Evolutionary conservation across 2,329 filamentous ascomycete genomes (phyloP).

Genomic region (Xylariaceae sp.): DNA sequence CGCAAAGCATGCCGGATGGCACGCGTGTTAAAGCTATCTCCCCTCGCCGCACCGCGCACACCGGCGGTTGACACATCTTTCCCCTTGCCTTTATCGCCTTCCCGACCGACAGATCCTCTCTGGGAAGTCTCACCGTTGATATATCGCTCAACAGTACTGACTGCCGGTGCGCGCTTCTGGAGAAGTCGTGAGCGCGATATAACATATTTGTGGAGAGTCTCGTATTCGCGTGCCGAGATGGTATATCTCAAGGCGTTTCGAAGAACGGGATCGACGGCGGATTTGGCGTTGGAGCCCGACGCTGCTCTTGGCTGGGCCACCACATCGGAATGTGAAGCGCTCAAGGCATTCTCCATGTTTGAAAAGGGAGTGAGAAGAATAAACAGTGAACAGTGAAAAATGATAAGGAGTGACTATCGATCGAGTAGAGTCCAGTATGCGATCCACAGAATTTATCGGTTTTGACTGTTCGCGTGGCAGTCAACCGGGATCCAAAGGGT

Average conservation of each 20-base stretch:
- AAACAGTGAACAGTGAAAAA: neutral
- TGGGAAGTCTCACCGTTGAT: constrained; percentile 36
- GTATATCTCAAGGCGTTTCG: constrained; percentile 85
- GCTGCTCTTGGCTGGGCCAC: constrained; percentile 21
- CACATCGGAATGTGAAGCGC: constrained; percentile 18
- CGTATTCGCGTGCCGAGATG: constrained; percentile 79
- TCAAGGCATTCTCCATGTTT: constrained; percentile 24
- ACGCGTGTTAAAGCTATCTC: constrained; percentile 64
- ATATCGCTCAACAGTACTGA: constrained; percentile 52
- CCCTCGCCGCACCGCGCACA: constrained; percentile 23
- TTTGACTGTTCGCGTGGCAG: too few relatives aligned
- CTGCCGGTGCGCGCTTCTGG: constrained; percentile 50
- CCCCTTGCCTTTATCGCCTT: constrained; percentile 32
- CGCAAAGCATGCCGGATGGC: constrained; percentile 66
- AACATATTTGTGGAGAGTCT: constrained; percentile 75
- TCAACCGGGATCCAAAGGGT: too few relatives aligned
- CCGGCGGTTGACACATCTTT: constrained; percentile 10
- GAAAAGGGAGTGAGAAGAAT: neutral
- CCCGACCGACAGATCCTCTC: constrained; percentile 15
- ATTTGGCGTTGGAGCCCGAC: constrained; percentile 24
- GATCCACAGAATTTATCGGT: too few relatives aligned
- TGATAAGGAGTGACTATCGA: neutral
- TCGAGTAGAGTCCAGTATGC: neutral
- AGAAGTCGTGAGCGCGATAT: constrained; percentile 63
- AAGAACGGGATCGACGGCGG: constrained; percentile 60